Base-by-base conservation (phyloP, 2,329 filamentous ascomycete genomes). In the Cercospora beticola region DNA sequence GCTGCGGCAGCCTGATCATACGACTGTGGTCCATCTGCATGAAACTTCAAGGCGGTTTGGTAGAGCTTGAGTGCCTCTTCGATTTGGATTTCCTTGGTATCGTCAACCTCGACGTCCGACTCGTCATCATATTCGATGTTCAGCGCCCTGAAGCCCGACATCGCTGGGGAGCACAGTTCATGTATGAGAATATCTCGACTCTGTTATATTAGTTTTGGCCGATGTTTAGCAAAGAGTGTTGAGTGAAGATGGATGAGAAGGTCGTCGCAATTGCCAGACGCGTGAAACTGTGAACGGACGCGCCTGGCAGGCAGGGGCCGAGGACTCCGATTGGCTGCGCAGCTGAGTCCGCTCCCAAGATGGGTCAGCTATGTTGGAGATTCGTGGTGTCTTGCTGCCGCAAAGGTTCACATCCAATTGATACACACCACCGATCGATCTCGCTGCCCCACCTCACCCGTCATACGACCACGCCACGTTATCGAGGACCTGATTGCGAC, bases 11-110 rank as follows among this genome's bases (percentile, higher is more conserved):
- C 94, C 76, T 93, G 89, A 59, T 88, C 81, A 78, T 92, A 95
- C 64, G 89, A 92, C 18, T 83, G 83, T 0, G 92, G 89, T 1
- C 95, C 94, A 81, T 97, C 93, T 1, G 94, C 90, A 78, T 99
- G 95, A 73, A 94, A 88, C 79, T 94, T 97, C 67, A 99, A 83
- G 58, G 95, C 95, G 74, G 86, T 90, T 77, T 98, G 94, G 78
- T 97, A 99, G 40, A 94, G 87, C 81, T 97, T 98, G 70, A 99
- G 84, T 59, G 95, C 94, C 82, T 99, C 95, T 76, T 99, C 95
- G 76, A 98, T 94, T 85, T 97, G 94, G 63, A 99, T 89, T 80
- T 98, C 94, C 79, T 94, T 95, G 36, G 94, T 97, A 76, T 95
- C 93, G 79, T 99, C 95, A 76, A 97, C 84, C 81, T 97, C 94